Evolutionary conservation across 148 eudicot species (phyloP).

Genomic region (Heliamphora exappendiculata): DNA sequence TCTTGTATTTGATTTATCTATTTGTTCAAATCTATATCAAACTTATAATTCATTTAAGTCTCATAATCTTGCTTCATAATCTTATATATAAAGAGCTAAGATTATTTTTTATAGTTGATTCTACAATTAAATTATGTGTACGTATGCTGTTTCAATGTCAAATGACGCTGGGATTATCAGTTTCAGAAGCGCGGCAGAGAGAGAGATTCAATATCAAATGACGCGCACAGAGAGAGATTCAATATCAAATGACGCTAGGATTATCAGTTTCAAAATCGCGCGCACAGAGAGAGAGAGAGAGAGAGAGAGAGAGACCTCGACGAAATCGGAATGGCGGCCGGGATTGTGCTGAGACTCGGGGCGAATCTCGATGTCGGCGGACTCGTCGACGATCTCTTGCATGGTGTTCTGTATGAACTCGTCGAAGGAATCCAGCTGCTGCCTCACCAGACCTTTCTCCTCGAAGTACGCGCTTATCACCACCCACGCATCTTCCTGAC

Average conservation of each 20-base stretch:
- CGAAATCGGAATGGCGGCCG: conserved; percentile 64
- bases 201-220: no score
- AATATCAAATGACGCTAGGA: neutral
- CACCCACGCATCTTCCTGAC: conserved; percentile 92
- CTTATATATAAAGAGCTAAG: no score
- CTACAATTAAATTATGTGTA: no score
- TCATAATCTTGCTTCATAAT: no score
- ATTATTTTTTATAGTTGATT: no score
- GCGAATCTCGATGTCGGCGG: conserved; percentile 79
- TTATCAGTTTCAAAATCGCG: neutral
- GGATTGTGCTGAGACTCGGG: conserved; percentile 96
- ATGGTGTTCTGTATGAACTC: conserved; percentile 95
- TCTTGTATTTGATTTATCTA: no score
- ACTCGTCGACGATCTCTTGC: conserved; percentile 95
- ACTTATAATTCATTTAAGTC: no score
- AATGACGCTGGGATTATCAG: no score
- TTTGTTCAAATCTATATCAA: no score
- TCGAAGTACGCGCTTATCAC: conserved; percentile 91
- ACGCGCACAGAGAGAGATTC: no score
- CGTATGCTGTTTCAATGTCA: no score
- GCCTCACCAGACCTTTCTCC: conserved; percentile 84
- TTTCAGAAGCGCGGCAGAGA: no score
- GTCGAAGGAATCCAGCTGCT: conserved; percentile 84
- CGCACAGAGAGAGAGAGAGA: neutral
- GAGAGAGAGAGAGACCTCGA: conserved; percentile 46